phyloP scores from a whole-genome alignment of 1,139 yeast genomes.

The Yamadazyma membranifaciens region DNA sequence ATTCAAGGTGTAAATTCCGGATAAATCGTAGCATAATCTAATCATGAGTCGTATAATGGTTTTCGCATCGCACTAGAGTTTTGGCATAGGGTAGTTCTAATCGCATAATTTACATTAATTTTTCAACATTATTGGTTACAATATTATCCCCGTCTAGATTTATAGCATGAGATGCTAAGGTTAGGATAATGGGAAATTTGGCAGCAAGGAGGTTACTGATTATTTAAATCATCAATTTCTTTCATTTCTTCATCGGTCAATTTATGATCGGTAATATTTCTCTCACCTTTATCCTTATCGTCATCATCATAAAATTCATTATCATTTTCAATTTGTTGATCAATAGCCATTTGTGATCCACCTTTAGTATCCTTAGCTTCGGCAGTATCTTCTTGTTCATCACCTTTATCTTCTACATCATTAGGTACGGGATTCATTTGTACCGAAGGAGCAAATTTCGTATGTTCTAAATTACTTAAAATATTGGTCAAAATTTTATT shows the following conservation, averaged over 20 bases:
- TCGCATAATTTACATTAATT: constrained; percentile 1
- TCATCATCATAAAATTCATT: constrained; percentile 69
- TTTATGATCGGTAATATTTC: constrained; percentile 21
- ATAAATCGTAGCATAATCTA: neutral
- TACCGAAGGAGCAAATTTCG: constrained; percentile 94
- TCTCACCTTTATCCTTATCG: constrained; percentile 49
- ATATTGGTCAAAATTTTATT: constrained; percentile 82
- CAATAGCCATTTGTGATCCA: constrained; percentile 84
- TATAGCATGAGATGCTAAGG: neutral
- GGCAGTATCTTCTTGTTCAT: constrained; percentile 71
- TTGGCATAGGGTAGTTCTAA: neutral
- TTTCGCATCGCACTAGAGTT: neutral
- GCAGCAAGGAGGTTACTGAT: constrained; percentile 1
- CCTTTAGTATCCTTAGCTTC: constrained; percentile 86
- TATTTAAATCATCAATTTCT: constrained; percentile 39
- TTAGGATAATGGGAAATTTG: neutral
- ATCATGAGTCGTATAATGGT: neutral
- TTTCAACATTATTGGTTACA: neutral
- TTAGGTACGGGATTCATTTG: constrained; percentile 89
- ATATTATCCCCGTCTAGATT: neutral
- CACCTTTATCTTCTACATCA: constrained; percentile 82
- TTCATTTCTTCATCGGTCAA: constrained; percentile 40
- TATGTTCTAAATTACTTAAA: constrained; percentile 74
- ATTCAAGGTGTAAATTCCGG: constrained; percentile 6
- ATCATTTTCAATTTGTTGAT: constrained; percentile 63